Base-by-base conservation (phyloP, 495 filamentous ascomycete species). In the Penicillium antarcticum region DNA sequence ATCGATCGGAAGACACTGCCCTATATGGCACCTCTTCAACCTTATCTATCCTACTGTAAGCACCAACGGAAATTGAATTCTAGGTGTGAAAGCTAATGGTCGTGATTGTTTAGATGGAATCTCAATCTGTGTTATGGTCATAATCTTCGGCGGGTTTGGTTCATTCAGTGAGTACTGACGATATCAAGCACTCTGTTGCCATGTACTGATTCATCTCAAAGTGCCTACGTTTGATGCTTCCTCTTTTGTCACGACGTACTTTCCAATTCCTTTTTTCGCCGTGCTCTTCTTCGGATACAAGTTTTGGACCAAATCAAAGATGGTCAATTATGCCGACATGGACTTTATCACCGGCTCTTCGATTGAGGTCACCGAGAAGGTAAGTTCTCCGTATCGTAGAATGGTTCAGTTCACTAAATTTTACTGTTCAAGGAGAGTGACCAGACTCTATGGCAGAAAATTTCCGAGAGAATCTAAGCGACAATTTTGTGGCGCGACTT, bases 61-160 rank as follows among this genome's bases (percentile, higher is more conserved):
- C n/a, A n/a, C n/a, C n/a, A n/a, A n/a, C n/a, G n/a, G n/a, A n/a
- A n/a, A n/a, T n/a, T n/a, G n/a, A n/a, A n/a, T n/a, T n/a, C n/a
- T n/a, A n/a, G n/a, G 21, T 23, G 21, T 23, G 21, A 23, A 23
- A 4, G 21, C 21, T 23, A 23, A 23, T 23, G 4, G 21, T 3
- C 2, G 57, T 39, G 17, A 40, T 16, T 14, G 7, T 38, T 34
- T 24, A 60, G 53, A 57, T 43, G 58, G 53, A 44, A 61, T 61
- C 8, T 51, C 48, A 42, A 45, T 61, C 9, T 48, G 46, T 19
- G 42, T 49, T n/a, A 44, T 61, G 48, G 58, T 61, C 3, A 58
- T 61, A 12, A 58, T 61, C 10, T 61, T 61, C 24, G 58, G 58
- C 38, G 58, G 58, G 18, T 61, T 61, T 29, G 50, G 58, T 41